Evolutionary conservation across 257 asterid genomes (phyloP), one percentile per base, ranked within the genome.

Genomic region (Solanum lycopersicoides): DNA sequence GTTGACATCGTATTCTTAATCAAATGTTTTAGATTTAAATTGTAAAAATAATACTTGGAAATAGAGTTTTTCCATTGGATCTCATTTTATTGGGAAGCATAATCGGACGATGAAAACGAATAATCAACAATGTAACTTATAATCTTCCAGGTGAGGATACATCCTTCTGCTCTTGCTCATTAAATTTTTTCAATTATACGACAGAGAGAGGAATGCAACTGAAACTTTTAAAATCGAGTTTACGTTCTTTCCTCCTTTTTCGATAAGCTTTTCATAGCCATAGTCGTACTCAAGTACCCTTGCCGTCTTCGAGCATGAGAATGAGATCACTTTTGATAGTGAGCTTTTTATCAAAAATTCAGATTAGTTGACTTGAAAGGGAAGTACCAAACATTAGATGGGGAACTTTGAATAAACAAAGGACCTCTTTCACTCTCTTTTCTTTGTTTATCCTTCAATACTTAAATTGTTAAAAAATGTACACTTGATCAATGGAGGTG

Each of bases 101-200:
- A 13, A 47, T 47, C 0, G 10, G 28, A 68, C 18, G 3, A 28
- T 28, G 35, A 68, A 28, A 12, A 68, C 4, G 5, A 12, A 23
- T 50, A 14, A 15, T 9, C 6, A 9, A 63, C 0, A n/a, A 11
- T 42, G 47, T 42, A 11, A 11, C 11, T 11, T 42, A 16, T 65
- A 28, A 12, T 65, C 28, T 65, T 65, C 13, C 18, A n/a, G 6
- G 0, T 63, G 11, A 4, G 1, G 32, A 63, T 23, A 6, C 4
- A 63, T 10, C 1, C 15, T 63, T 63, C 0, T 2, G 5, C 1
- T 11, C 1, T 3, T n/a, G 0, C 9, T n/a, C n/a, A n/a, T n/a
- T n/a, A n/a, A n/a, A n/a, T n/a, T 35, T 35, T 35, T 35, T 35
- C 39, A 35, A 37, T 37, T 37, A 37, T 37, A 37, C 1, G 2